Evolutionary conservation across 306 rosid genomes (phyloP).

Genomic region (Notholithocarpus densiflorus): DNA sequence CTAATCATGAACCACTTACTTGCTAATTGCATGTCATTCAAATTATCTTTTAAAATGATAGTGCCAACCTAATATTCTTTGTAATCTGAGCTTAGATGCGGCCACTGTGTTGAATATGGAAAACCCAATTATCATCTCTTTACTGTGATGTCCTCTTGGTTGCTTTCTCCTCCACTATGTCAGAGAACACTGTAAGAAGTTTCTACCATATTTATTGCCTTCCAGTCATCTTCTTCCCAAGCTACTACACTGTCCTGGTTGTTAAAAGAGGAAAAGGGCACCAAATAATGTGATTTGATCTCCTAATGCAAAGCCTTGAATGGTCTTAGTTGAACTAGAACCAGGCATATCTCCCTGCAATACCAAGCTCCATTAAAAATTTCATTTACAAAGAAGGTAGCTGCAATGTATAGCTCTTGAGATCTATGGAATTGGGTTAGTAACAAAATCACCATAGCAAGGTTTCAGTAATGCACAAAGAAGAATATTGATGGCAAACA

Average conservation of each 20-base stretch:
- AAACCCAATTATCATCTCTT: not conserved
- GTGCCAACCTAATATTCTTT: not conserved
- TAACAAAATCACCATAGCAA: not conserved
- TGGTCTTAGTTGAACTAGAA: not conserved
- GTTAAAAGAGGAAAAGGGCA: not conserved
- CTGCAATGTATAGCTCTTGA: not conserved
- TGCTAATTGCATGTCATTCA: not conserved
- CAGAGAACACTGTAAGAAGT: not conserved
- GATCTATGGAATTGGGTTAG: not conserved
- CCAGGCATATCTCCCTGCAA: not conserved
- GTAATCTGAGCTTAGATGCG: not conserved
- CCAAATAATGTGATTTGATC: not conserved
- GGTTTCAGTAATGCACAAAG: not conserved
- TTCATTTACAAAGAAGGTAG: not conserved
- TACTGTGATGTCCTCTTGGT: not conserved
- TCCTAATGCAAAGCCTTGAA: not conserved
- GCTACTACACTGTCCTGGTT: not conserved
- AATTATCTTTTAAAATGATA: not conserved
- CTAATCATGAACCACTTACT: not conserved
- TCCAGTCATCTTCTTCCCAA: not conserved
- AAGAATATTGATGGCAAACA: not conserved
- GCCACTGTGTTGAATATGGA: not conserved
- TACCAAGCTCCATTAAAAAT: no score
- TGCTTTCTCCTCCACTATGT: not conserved
- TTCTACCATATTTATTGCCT: not conserved